A percentile compares a stretch with the other conserved stretches of the same genome.
Evolutionary conservation across 2,329 filamentous ascomycete genomes (phyloP).

Genomic region (Elsinoe australis): DNA sequence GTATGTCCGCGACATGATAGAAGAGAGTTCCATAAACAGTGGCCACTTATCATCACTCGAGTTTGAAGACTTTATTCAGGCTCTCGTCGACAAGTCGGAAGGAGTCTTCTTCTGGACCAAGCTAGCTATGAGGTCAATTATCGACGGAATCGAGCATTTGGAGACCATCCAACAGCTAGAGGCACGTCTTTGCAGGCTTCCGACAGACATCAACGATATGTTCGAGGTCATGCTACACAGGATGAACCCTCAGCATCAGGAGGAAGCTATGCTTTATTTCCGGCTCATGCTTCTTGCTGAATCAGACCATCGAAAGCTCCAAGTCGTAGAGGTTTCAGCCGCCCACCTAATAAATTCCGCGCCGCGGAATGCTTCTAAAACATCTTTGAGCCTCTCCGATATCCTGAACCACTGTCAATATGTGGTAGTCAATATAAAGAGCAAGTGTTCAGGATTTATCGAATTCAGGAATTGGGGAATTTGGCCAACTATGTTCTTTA

Average conservation of each 20-base stretch:
- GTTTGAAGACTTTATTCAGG: neutral
- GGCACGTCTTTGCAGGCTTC: neutral
- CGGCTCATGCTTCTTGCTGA: neutral
- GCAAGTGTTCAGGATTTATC: neutral
- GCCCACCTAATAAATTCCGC: neutral
- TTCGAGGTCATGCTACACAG: constrained; percentile 20
- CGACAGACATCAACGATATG: neutral
- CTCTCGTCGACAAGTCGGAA: neutral
- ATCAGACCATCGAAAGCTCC: neutral
- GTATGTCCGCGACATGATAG: neutral
- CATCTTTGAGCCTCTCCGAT: neutral
- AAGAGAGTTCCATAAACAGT: neutral
- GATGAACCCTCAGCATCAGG: constrained; percentile 31
- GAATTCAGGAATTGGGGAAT: neutral
- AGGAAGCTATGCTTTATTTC: constrained; percentile 1
- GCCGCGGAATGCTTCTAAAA: neutral
- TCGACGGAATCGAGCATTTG: neutral
- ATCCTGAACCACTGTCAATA: neutral
- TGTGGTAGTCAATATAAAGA: neutral
- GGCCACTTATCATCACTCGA: neutral
- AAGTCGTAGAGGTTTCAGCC: neutral
- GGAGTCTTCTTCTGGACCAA: neutral
- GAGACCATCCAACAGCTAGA: neutral
- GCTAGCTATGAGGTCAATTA: neutral
- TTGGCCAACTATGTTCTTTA: neutral